Evolutionary conservation across 768 basidiomycete genomes (phyloP), one percentile per base, ranked within the genome.

Genomic region (Flagelloscypha sp.): DNA sequence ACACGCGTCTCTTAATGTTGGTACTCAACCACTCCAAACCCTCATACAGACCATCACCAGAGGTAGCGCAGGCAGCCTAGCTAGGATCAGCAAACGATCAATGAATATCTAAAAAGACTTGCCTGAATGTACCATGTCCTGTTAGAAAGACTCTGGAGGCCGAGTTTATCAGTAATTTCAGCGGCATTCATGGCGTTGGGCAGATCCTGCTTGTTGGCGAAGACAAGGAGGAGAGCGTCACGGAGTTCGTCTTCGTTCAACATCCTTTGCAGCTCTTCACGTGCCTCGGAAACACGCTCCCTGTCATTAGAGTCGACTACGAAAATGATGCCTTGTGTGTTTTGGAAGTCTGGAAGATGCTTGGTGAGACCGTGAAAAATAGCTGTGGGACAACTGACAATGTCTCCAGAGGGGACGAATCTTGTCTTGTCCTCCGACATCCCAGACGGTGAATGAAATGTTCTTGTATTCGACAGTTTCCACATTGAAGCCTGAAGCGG

Each of bases 381-480:
- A 42, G 45, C 35, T 6, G 17, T 18, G 30, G n/a, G 16, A 47
- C 30, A 36, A 79, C 90, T 56, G 55, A 95, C 95, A 99, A 72
- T 99, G 95, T 79, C 94, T 89, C 95, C 95, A 99, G 51, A 98
- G 79, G 49, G 94, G 94, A 53, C 94, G 82, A 63, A 98, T 98
- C 82, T 98, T 99, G 70, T 99, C 94, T 69, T 99, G 94, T 53
- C 94, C 95, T 77, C 95, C 95, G 46, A 99, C 95, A 67, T 99
- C 95, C 95, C 95, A 98, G 30, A 98, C 95, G 16, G 94, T 99
- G 79, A 99, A 99, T 17, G 92, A 95, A 48, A 98, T 97, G 74
- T 98, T 99, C 77, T 97, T 98, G 70, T 99, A 98, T 64, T 98
- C 94, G 48, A 99, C 95, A 43, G 95, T 98, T 75, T 99, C 95